Conservation (phyloP, 257 asterid species). For the Ophiorrhiza pumila region DNA sequence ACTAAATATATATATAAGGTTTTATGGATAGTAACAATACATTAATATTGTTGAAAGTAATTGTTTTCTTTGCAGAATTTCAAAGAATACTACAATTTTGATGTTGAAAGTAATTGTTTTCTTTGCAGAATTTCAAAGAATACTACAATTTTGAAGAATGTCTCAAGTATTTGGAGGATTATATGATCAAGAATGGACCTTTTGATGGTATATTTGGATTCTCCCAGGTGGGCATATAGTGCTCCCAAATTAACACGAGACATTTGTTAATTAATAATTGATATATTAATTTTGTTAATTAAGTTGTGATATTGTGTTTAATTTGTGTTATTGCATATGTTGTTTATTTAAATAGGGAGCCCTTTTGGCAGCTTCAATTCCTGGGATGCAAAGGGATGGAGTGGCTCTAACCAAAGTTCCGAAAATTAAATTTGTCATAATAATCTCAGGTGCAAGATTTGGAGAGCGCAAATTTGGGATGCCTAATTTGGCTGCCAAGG, state of each 20-base stretch:
- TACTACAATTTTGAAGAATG: constrained; percentile 41
- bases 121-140: constrained; percentile 21
- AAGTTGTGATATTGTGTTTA: too few relatives aligned
- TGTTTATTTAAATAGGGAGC: constrained; percentile 26
- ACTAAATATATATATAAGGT: too few relatives aligned
- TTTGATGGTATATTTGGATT: constrained; percentile 43
- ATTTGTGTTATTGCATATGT: too few relatives aligned
- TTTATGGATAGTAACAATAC: too few relatives aligned
- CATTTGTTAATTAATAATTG: background rate
- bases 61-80: constrained; percentile 17
- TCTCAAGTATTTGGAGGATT: constrained; percentile 24
- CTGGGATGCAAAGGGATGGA: constrained; percentile 40
- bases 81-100: constrained; percentile 30
- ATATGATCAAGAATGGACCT: constrained; percentile 33
- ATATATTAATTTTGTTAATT: too few relatives aligned
- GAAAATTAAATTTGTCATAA: constrained; percentile 30
- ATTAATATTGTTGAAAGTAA: too few relatives aligned
- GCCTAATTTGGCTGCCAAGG: constrained; percentile 33
- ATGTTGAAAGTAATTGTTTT: constrained; percentile 7
- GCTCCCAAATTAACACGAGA: too few relatives aligned
- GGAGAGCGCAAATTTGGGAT: constrained; percentile 29
- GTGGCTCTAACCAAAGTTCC: constrained; percentile 38
- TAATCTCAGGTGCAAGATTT: constrained; percentile 34
- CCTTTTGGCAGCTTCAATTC: constrained; percentile 30
- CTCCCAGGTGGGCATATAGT: constrained; percentile 28